Base-by-base conservation (phyloP, 495 filamentous ascomycete genomes). In the Aspergillus olivimuriae region DNA sequence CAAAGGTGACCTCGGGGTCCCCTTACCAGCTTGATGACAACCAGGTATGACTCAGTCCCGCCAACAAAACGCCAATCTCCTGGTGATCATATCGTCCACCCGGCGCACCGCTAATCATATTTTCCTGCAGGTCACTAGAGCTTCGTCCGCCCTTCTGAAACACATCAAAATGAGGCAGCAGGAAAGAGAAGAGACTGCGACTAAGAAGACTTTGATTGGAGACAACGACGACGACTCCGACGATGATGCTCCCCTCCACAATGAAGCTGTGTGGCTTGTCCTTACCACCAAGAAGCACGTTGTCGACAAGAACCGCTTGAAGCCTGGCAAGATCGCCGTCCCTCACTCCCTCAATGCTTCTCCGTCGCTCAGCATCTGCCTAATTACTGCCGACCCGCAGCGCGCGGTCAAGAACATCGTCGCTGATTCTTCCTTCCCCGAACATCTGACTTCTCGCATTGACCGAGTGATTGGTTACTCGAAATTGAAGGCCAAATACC, bases 201-300 rank as follows among this genome's bases (percentile, higher is more conserved):
- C 70, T n/a, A 84, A 78, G 59, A 89, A 86, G 62, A 84, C 82
- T 39, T 76, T 95, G 23, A 82, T 92, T 53, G 76, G 72, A 14
- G 74, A 76, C 47, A 75, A 76, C 31, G 73, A 74, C 37, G 69
- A 66, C 23, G 70, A 77, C 12, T 69, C 68, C 32, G 68, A 75
- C 41, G 66, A 56, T 10, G 53, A 59, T n/a, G 48, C 46, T 19
- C 46, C 64, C 1, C 19, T 57, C 33, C 74, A 82, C 43, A 78
- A 79, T 41, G 76, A 81, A 46, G 77, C 86, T 2, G 71, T 97
- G 42, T 94, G 86, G 84, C 77, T 98, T 23, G 79, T 82, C 9
- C 67, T 98, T 39, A 86, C 87, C 35, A 95, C 89, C 34, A 97
- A 97, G 68, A 87, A 86, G 64, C 86, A 92, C 59, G 81, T 91